Conservation (phyloP, 331 rosid species). For the Phaseolus coccineus region DNA sequence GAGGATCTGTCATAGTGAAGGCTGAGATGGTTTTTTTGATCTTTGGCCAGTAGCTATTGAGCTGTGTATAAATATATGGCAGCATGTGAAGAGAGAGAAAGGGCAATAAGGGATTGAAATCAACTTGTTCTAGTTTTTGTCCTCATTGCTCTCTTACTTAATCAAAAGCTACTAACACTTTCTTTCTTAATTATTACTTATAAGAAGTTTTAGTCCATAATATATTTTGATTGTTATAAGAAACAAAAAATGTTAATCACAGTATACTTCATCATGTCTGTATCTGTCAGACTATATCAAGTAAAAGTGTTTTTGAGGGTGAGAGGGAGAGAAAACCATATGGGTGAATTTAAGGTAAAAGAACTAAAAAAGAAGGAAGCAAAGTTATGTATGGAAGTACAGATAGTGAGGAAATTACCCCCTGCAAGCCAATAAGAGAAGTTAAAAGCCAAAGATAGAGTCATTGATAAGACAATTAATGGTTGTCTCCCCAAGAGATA, state of each 20-base stretch:
- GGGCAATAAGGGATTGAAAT: background rate
- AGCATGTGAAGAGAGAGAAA: slow-evolving; percentile 23
- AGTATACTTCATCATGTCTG: background rate
- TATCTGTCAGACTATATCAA: background rate
- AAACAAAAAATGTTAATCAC: background rate
- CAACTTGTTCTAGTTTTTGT: too few species aligned
- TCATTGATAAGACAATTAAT: slow-evolving; percentile 50
- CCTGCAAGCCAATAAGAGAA: slow-evolving; percentile 43
- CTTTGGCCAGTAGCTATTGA: slow-evolving; percentile 27
- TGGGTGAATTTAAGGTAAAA: slow-evolving; percentile 35
- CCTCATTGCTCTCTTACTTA: too few species aligned
- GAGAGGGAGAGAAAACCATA: background rate
- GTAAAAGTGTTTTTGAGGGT: background rate
- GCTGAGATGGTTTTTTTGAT: slow-evolving; percentile 24
- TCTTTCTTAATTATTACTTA: too few species aligned
- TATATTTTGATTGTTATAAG: too few species aligned
- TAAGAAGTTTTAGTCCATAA: too few species aligned
- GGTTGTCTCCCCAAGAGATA: slow-evolving; percentile 53
- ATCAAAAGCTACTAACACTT: too few species aligned
- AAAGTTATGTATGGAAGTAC: slow-evolving; percentile 21
- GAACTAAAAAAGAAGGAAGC: background rate
- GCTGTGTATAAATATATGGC: slow-evolving; percentile 34
- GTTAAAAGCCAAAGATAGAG: slow-evolving; percentile 48
- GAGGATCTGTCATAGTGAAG: slow-evolving; percentile 65
- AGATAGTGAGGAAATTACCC: slow-evolving; percentile 53